phyloP scores from a whole-genome alignment of 768 basidiomycete genomes.

The Polyporus arcularius region DNA sequence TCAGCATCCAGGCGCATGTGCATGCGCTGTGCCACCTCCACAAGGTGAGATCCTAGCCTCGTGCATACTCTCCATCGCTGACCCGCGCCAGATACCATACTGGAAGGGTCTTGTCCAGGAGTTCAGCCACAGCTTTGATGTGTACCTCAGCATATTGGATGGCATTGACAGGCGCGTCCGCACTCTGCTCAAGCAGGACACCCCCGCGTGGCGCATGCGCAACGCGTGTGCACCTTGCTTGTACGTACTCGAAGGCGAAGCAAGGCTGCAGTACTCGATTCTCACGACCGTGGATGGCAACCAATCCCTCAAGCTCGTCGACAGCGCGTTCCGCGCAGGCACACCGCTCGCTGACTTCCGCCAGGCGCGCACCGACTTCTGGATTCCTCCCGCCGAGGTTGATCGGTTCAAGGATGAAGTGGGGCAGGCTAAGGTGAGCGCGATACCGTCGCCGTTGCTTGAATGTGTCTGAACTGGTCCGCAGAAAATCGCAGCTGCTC shows the following conservation, averaged over 20 bases:
- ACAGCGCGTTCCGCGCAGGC: slow-evolving; percentile 4
- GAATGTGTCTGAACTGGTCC: too few species aligned
- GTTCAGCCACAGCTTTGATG: slow-evolving; percentile 28
- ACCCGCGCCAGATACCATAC: neutral
- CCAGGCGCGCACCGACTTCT: slow-evolving; percentile 4
- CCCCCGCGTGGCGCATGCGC: slow-evolving; percentile 25
- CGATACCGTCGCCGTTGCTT: too few species aligned
- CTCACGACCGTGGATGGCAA: slow-evolving; percentile 26
- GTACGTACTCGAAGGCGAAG: slow-evolving; percentile 18
- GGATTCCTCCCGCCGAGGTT: slow-evolving; percentile 12
- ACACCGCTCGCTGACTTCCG: neutral
- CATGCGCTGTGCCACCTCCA: slow-evolving; percentile 22
- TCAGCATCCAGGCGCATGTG: slow-evolving; percentile 25
- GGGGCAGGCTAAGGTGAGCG: neutral
- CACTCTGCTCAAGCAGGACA: slow-evolving; percentile 17
- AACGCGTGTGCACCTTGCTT: slow-evolving; percentile 30
- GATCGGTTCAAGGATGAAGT: slow-evolving; percentile 27
- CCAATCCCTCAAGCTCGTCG: slow-evolving; percentile 21
- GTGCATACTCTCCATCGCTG: too few species aligned
- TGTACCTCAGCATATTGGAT: slow-evolving; percentile 26
- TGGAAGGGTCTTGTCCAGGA: slow-evolving; percentile 13
- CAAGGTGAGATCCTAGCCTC: slow-evolving; percentile 1
- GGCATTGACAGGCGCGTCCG: slow-evolving; percentile 16
- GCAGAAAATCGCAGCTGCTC: too few species aligned
- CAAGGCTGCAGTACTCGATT: slow-evolving; percentile 15